Evolutionary conservation across 495 filamentous ascomycete species (phyloP), one percentile per base, ranked within the genome.

Genomic region (Penicillium pulvis): DNA sequence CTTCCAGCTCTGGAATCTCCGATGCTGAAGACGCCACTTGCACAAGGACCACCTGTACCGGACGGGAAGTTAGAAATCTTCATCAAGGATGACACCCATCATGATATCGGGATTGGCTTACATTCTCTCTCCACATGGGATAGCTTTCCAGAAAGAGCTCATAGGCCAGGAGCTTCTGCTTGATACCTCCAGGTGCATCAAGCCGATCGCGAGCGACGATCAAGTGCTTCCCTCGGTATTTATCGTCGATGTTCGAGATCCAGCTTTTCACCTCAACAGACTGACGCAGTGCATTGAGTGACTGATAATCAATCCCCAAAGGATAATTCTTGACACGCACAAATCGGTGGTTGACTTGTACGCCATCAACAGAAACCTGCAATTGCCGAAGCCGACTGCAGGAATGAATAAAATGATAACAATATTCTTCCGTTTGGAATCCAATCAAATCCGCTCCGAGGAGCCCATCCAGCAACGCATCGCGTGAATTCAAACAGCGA

Each of bases 371-470:
- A 1, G 87, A 90, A 8, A 91, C 88, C 69, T 96, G 91, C 8
- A 93, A 85, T 42, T 81, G 83, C 8, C 93, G 82, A 19, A 97
- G 75, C 41, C 92, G 85, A 63, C 90, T 94, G 80, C 92, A 96
- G 9, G 92, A 91, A 62, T 93, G 90, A 36, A 95, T 78, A 69
- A 97, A 96, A 68, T 97, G 92, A n/a, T 90, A 81, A 1, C 88
- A 86, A 69, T 97, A 97, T 67, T 97, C 92, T 50, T 88, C 83
- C 28, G 89, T 94, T 69, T 97, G 92, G 66, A 97, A 96, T 3
- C 87, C 90, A 58, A 97, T 83, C n/a, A 96, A 74, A 70, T 95
- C 92, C 28, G 92, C 88, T 7, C 92, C 92, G 4, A 96, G 83
- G 79, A 96, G 89, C 42, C 92, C 92, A 58, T 94, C 87, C 6